phyloP scores from a whole-genome alignment of 108 stramenopile genomes.

The Discostella stelligeroides region DNA sequence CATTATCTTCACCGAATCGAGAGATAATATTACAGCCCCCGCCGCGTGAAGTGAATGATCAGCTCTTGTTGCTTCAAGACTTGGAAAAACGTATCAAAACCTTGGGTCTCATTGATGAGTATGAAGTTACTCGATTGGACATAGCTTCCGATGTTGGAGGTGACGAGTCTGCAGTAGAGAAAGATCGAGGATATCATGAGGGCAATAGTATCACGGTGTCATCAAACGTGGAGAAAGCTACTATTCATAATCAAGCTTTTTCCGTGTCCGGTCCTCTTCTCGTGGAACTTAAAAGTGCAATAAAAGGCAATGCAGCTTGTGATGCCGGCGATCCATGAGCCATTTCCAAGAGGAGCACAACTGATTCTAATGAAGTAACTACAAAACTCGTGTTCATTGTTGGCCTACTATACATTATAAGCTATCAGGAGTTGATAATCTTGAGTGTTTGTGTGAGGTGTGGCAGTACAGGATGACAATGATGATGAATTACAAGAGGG shows the following conservation, averaged over 20 bases:
- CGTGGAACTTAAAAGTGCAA: conserved; percentile 29
- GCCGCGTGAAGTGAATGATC: conserved; percentile 16
- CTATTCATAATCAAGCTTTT: conserved; percentile 14
- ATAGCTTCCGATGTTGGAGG: not conserved
- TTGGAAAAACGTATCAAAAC: conserved; percentile 37
- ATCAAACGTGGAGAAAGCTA: not conserved
- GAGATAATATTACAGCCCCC: not conserved
- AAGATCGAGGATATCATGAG: not conserved
- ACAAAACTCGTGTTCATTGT: too few species aligned
- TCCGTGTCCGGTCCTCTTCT: conserved; percentile 31
- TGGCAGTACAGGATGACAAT: too few species aligned
- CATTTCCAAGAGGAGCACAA: too few species aligned
- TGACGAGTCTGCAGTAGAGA: not conserved
- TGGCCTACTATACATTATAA: too few species aligned
- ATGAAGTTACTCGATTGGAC: conserved; percentile 18
- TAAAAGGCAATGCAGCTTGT: not conserved
- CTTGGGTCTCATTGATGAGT: conserved; percentile 29
- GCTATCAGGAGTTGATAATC: too few species aligned
- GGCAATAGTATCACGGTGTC: not conserved
- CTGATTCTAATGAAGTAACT: too few species aligned
- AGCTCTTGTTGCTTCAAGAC: conserved; percentile 32
- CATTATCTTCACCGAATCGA: too few species aligned
- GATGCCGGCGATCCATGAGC: not conserved
- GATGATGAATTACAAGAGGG: too few species aligned
- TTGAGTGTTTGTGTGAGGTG: too few species aligned